A percentile compares a stretch with the other conserved stretches of the same genome.
phyloP scores from a whole-genome alignment of 169 alveolate genomes.

The Fabrea salina region DNA sequence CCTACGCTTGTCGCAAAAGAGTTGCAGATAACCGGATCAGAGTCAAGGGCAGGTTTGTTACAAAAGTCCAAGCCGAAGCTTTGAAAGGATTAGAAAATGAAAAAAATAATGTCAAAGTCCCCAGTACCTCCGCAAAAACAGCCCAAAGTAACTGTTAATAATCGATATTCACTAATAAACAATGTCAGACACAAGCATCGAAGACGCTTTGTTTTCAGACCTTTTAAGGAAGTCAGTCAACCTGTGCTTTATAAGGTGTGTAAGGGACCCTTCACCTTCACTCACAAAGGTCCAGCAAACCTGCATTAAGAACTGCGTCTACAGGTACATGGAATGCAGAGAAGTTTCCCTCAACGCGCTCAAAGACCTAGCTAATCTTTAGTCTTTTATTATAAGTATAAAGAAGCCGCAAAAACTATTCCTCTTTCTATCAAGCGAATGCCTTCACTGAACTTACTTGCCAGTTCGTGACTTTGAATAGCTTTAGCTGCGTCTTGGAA shows the following conservation, averaged over 20 bases:
- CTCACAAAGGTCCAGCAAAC: background rate
- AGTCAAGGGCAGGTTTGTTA: constrained; percentile 64
- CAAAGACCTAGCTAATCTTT: constrained; percentile 11
- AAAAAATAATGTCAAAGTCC: no score
- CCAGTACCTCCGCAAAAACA: no score
- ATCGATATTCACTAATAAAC: background rate
- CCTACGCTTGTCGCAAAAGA: constrained; percentile 56
- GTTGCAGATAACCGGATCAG: constrained; percentile 69
- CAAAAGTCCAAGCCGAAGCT: no score
- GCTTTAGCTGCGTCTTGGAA: constrained; percentile 95
- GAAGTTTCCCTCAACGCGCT: background rate
- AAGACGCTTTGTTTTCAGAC: constrained; percentile 11
- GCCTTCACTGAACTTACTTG: constrained; percentile 90
- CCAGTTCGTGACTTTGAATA: constrained; percentile 94
- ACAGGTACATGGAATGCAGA: constrained; percentile 18
- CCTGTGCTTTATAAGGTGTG: constrained; percentile 1
- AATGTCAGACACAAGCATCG: background rate
- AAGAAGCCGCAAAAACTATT: constrained; percentile 97
- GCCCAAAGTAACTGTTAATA: no score
- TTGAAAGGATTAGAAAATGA: no score
- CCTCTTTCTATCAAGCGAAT: constrained; percentile 94
- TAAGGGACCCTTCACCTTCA: background rate
- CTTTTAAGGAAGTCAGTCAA: background rate
- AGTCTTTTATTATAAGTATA: constrained; percentile 72
- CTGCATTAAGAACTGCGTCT: constrained; percentile 3